Evolutionary conservation across 2,329 filamentous ascomycete species (phyloP), one percentile per base, ranked within the genome.

Genomic region (Aspergillus persii): DNA sequence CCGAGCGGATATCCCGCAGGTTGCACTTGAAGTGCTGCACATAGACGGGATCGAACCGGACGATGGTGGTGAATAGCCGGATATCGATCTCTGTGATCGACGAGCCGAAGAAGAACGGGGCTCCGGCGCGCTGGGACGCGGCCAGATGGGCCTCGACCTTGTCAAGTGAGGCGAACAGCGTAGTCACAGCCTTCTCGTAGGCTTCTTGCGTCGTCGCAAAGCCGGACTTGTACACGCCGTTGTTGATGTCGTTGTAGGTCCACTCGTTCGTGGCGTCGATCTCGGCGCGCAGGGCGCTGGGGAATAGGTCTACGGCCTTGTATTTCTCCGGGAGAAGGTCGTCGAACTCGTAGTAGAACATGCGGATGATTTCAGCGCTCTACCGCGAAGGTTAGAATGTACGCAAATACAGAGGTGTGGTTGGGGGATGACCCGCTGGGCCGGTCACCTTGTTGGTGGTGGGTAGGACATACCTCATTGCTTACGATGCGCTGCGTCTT

Each of bases 21-120:
- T 96, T 96, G 80, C 89, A 93, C 76, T 88, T 89, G 79, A 88
- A 88, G 69, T 88, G 89, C 78, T 95, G 91, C 55, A 96, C 89
- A 71, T 96, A 96, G 68, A 91, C 89, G 31, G 83, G 78, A 63
- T 92, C 89, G 66, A 91, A 91, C 2, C 89, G 86, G 62, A 90
- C 79, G 51, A 92, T 84, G 4, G 89, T 92, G 12, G 89, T 88
- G 70, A 83, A 90, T 69, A 96, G 81, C 48, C 92, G 77, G 56
- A 96, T 83, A 72, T 96, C 92, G 0, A 87, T 89, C 79, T 96
- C 93, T 1, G 92, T 96, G 63, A 96, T 76, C 27, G 79, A 71
- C 44, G 87, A 76, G 15, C 93, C 93, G 61, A 93, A 92, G 73
- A 90, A 90, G 71, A 85, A 96, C 1, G 89, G 89, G 6, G 63